Evolutionary conservation across 768 basidiomycete species (phyloP).

Genomic region (Pulveroboletus frians): DNA sequence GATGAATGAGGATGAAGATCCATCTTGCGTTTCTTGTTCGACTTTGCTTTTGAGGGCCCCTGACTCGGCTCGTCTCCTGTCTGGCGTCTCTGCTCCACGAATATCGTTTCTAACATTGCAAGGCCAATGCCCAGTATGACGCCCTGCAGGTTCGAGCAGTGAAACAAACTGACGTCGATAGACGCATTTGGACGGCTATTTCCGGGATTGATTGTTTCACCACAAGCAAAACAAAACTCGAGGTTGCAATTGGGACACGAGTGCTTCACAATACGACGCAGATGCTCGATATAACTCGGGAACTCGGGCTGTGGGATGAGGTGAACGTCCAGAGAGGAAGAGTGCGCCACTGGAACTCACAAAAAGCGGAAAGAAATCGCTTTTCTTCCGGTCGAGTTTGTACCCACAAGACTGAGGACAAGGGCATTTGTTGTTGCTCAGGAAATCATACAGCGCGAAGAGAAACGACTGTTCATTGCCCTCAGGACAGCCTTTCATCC

Average conservation of each 20-base stretch:
- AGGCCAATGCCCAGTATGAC: constrained; percentile 88
- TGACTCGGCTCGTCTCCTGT: constrained; percentile 23
- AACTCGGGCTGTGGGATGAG: constrained; percentile 57
- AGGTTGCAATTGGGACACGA: constrained; percentile 59
- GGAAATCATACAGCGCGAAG: constrained; percentile 76
- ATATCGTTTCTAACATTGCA: constrained; percentile 75
- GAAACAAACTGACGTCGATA: constrained; percentile 63
- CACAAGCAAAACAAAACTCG: constrained; percentile 71
- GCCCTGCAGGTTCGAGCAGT: constrained; percentile 87
- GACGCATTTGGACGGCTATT: constrained; percentile 41
- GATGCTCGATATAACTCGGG: constrained; percentile 57
- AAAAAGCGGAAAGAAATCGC: constrained; percentile 78
- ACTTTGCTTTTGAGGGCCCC: constrained; percentile 26
- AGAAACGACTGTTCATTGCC: constrained; percentile 86
- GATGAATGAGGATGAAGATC: constrained; percentile 24
- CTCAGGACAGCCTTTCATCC: constrained; percentile 98
- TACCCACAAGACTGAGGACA: constrained; percentile 78
- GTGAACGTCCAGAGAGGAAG: constrained; percentile 9
- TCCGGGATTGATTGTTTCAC: constrained; percentile 52
- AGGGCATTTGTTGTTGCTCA: constrained; percentile 54
- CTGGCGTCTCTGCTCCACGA: constrained; percentile 48
- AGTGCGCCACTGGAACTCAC: constrained; percentile 43
- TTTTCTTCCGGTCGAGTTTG: constrained; percentile 53
- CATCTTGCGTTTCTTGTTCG: constrained; percentile 40
- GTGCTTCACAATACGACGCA: constrained; percentile 52